phyloP scores from a whole-genome alignment of 352 stramenopile species.

The Globisporangium orthogonon region DNA sequence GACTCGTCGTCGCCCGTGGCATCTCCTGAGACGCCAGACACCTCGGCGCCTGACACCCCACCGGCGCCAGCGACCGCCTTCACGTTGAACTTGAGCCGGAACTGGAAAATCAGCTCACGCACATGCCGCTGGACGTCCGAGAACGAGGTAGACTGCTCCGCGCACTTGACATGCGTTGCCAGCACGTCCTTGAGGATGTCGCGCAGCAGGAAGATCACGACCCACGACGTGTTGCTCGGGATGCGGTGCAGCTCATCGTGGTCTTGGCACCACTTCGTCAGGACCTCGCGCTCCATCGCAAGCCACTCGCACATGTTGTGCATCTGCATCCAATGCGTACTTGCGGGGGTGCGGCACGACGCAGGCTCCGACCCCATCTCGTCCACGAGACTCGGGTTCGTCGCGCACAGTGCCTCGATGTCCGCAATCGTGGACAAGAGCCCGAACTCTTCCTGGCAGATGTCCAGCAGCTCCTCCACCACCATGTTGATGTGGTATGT shows the following conservation, averaged over 20 bases:
- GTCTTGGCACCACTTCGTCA: slow-evolving; percentile 34
- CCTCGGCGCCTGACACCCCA: background rate
- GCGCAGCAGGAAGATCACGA: slow-evolving; percentile 37
- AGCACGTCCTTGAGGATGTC: slow-evolving; percentile 44
- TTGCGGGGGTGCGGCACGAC: slow-evolving; percentile 3
- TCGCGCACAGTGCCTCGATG: slow-evolving; percentile 25
- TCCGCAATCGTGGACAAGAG: slow-evolving; percentile 29
- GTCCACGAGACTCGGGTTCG: slow-evolving; percentile 14
- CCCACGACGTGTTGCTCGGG: slow-evolving; percentile 28
- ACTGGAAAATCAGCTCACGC: slow-evolving; percentile 37
- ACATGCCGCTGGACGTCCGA: slow-evolving; percentile 37
- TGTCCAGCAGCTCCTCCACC: slow-evolving; percentile 37
- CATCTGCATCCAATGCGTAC: slow-evolving; percentile 32
- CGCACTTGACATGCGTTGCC: slow-evolving; percentile 23
- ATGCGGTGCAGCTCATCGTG: slow-evolving; percentile 14
- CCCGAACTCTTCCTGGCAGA: slow-evolving; percentile 30
- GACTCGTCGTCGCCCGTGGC: slow-evolving; percentile 3
- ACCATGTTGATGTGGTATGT: slow-evolving; percentile 32
- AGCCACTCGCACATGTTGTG: slow-evolving; percentile 38
- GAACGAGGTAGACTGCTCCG: slow-evolving; percentile 20
- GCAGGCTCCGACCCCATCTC: slow-evolving; percentile 16
- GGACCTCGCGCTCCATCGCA: slow-evolving; percentile 32
- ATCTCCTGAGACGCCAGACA: background rate
- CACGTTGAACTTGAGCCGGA: slow-evolving; percentile 48
- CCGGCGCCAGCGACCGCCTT: slow-evolving; percentile 12